Evolutionary conservation across 345 rosid genomes (phyloP).

Genomic region (Leavenworthia alabamica): DNA sequence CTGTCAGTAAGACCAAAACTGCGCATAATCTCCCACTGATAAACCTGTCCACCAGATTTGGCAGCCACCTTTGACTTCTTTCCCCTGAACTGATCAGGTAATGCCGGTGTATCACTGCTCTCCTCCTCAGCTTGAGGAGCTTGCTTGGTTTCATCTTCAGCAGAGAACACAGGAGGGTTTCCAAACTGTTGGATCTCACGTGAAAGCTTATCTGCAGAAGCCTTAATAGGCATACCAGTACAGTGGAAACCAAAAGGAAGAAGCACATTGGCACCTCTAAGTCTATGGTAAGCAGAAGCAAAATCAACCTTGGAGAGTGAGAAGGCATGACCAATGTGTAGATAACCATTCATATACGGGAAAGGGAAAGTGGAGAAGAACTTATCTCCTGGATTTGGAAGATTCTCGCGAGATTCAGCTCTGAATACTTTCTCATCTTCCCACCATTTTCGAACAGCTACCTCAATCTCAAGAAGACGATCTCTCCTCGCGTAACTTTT

Average conservation of each 20-base stretch:
- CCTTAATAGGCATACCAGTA: slow-evolving; percentile 98
- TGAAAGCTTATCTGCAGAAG: slow-evolving; percentile 85
- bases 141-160: slow-evolving; percentile 15
- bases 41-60: slow-evolving; percentile 69
- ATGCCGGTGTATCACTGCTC: slow-evolving; percentile 29
- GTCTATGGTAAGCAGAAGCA: slow-evolving; percentile 83
- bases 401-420: slow-evolving; percentile 49
- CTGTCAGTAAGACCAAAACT: slow-evolving; percentile 71
- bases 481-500: slow-evolving; percentile 75
- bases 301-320: slow-evolving; percentile 77
- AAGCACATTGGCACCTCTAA: slow-evolving; percentile 76
- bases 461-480: slow-evolving; percentile 60
- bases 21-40: slow-evolving; percentile 97
- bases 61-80: slow-evolving; percentile 89
- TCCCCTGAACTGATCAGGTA: slow-evolving; percentile 60
- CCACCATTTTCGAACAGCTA: slow-evolving; percentile 48
- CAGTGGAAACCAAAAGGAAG: slow-evolving; percentile 91
- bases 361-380: slow-evolving; percentile 72
- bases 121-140: slow-evolving; percentile 33
- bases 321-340: slow-evolving; percentile 80
- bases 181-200: slow-evolving; percentile 70
- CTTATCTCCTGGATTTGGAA: slow-evolving; percentile 55
- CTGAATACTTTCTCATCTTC: slow-evolving; percentile 55
- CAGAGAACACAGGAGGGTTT: slow-evolving; percentile 58
- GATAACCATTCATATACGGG: slow-evolving; percentile 78